Evolutionary conservation across 2,329 filamentous ascomycete species (phyloP).

Genomic region (Raffaelea albimanens): DNA sequence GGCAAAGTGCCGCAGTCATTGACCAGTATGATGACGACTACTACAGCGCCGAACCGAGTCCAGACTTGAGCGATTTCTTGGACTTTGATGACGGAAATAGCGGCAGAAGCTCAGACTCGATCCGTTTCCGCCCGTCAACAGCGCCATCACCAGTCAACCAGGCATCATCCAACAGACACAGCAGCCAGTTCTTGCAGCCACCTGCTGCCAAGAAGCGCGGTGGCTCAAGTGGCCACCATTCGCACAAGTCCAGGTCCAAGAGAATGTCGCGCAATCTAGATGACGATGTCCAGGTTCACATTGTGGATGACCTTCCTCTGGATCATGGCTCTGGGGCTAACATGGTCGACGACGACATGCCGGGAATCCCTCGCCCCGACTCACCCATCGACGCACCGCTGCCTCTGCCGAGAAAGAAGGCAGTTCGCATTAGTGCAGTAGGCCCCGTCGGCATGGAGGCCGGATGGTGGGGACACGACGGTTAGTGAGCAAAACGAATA

Average conservation of each 20-base stretch:
- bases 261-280: background rate
- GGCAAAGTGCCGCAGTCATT: background rate
- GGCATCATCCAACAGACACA: background rate
- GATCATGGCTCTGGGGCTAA: background rate
- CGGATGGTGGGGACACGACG: constrained; percentile 19
- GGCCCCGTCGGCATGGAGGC: constrained; percentile 18
- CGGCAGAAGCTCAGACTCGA: too few species aligned
- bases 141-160: constrained; percentile 11
- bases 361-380: constrained; percentile 20
- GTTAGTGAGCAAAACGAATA: constrained; percentile 1
- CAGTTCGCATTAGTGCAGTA: constrained; percentile 26
- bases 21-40: background rate
- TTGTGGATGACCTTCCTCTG: background rate
- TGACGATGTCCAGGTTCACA: constrained; percentile 3
- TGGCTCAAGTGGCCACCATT: background rate
- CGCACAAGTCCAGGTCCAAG: background rate
- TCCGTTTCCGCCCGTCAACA: constrained; percentile 7
- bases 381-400: constrained; percentile 18
- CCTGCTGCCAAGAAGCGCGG: background rate
- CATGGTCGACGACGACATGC: background rate
- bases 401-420: constrained; percentile 22
- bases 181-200: background rate
- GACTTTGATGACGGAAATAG: constrained; percentile 14
- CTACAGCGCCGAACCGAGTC: constrained; percentile 15
- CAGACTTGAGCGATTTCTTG: constrained; percentile 18